These are phyloP conservation scores for Akanthomyces lecanii DNA, from an alignment of 2,329 filamentous ascomycete genomes.

Conservation along the genomic window DNA sequence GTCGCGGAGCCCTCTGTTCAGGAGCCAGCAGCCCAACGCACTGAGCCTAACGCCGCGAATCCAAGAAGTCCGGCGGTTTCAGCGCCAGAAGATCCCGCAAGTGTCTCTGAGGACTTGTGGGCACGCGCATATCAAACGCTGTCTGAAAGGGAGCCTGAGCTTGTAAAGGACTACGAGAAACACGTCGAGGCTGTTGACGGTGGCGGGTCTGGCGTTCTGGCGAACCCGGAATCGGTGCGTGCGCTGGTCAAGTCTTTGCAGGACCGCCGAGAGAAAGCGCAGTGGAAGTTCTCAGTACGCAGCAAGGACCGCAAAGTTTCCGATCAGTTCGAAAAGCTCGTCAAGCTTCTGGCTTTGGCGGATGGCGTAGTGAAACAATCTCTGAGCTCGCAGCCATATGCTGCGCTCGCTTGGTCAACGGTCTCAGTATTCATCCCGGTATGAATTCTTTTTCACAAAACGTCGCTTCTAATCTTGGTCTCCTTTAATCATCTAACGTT, in stretches of 20 bases:
- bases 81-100: not conserved
- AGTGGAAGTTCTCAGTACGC: not conserved
- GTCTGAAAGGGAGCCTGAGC: not conserved
- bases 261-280: not conserved
- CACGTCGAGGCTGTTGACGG: not conserved
- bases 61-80: too few relatives aligned
- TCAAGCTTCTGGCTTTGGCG: not conserved
- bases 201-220: not conserved
- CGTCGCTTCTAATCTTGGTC: not conserved
- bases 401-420: conserved; percentile 6
- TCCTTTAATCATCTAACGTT: not conserved
- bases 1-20: not conserved
- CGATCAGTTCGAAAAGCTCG: conserved; percentile 1
- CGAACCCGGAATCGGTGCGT: not conserved
- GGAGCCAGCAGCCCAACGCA: not conserved
- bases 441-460: not conserved
- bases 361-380: not conserved
- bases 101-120: not conserved
- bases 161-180: not conserved
- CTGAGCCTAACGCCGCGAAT: not conserved
- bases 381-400: conserved; percentile 5
- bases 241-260: not conserved
- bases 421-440: conserved; percentile 4
- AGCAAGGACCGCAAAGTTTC: not conserved
- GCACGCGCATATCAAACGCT: not conserved